phyloP scores from a whole-genome alignment of 2,329 filamentous ascomycete species.

The Aureobasidium sp. region DNA sequence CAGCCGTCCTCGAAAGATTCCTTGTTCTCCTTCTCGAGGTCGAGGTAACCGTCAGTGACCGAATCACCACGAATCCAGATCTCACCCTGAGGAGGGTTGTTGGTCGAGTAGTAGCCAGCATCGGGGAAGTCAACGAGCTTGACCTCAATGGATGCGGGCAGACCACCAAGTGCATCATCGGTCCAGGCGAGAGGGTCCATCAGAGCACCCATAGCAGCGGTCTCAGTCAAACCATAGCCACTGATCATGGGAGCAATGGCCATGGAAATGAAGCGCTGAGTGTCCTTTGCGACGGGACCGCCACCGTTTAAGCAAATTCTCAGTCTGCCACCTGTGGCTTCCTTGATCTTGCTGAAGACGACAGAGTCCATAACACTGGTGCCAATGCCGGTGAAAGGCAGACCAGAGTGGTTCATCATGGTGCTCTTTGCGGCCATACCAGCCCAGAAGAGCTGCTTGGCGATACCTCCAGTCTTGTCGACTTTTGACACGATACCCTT shows the following conservation, averaged over 20 bases:
- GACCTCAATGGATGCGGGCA: slow-evolving; percentile 70
- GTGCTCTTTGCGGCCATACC: slow-evolving; percentile 55
- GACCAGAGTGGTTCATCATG: slow-evolving; percentile 43
- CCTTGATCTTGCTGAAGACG: slow-evolving; percentile 87
- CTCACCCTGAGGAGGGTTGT: slow-evolving; percentile 78
- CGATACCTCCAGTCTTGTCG: slow-evolving; percentile 60
- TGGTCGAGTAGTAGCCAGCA: slow-evolving; percentile 72
- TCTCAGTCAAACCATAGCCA: slow-evolving; percentile 94
- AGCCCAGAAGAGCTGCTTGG: slow-evolving; percentile 71
- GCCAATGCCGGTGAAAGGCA: slow-evolving; percentile 45
- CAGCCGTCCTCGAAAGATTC: slow-evolving; percentile 76
- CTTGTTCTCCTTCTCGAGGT: slow-evolving; percentile 76
- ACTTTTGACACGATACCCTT: slow-evolving; percentile 85
- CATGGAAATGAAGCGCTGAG: slow-evolving; percentile 83
- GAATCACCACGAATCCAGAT: slow-evolving; percentile 77
- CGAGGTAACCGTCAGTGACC: slow-evolving; percentile 71
- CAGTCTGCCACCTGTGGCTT: slow-evolving; percentile 79
- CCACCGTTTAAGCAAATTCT: slow-evolving; percentile 92
- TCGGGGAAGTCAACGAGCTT: slow-evolving; percentile 90
- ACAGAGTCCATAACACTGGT: slow-evolving; percentile 66
- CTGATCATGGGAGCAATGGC: slow-evolving; percentile 89
- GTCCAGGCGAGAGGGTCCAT: slow-evolving; percentile 83
- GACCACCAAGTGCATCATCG: slow-evolving; percentile 66
- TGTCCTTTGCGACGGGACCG: slow-evolving; percentile 80
- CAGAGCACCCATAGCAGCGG: slow-evolving; percentile 63